Conservation (phyloP, 805 yeast species). For the Yarrowia sp. region DNA sequence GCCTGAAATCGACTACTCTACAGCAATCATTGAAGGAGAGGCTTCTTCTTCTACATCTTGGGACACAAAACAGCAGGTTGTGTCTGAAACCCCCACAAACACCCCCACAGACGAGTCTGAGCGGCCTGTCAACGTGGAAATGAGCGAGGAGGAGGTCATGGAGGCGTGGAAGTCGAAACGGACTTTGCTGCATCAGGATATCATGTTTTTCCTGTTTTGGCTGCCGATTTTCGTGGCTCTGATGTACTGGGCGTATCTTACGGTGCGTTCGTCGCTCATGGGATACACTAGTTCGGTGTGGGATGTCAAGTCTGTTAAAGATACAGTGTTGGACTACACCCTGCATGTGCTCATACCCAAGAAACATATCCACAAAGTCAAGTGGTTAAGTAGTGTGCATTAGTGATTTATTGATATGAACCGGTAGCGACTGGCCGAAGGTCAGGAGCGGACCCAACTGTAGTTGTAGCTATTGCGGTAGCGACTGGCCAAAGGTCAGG, state of each 20-base stretch:
- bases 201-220: conserved; percentile 88
- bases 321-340: conserved; percentile 18
- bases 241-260: conserved; percentile 19
- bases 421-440: too few relatives aligned
- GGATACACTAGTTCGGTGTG: neutral
- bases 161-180: conserved; percentile 43
- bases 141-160: conserved; percentile 33
- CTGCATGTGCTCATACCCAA: conserved; percentile 19
- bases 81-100: neutral
- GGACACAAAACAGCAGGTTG: conserved; percentile 9
- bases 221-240: conserved; percentile 61
- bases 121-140: neutral
- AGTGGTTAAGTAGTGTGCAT: conserved; percentile 10
- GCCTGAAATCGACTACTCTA: conserved; percentile 29
- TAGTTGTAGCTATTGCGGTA: too few relatives aligned
- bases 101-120: conserved; percentile 5
- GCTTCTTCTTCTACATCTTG: conserved; percentile 11
- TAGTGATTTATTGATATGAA: conserved; percentile 18
- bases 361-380: conserved; percentile 19
- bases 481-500: too few relatives aligned
- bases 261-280: conserved; percentile 17
- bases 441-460: too few relatives aligned
- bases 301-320: conserved; percentile 7
- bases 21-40: conserved; percentile 31
- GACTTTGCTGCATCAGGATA: conserved; percentile 61